Evolutionary conservation across 1,139 yeast genomes (phyloP).

Genomic region (Scheffersomyces insectosa): DNA sequence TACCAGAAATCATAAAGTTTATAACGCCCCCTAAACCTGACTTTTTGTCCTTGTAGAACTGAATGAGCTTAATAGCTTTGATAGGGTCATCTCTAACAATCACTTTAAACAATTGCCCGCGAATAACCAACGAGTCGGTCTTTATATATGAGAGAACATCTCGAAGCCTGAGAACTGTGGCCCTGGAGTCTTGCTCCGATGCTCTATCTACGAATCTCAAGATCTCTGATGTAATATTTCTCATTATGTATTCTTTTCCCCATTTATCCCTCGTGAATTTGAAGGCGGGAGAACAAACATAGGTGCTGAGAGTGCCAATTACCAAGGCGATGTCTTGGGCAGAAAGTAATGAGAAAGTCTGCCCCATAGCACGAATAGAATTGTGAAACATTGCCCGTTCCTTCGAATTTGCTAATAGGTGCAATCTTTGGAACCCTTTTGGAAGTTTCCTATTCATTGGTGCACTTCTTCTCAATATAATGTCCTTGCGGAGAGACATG

Average conservation of each 20-base stretch:
- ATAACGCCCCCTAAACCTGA: conserved; percentile 18
- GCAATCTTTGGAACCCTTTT: conserved; percentile 20
- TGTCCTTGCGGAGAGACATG: conserved; percentile 6
- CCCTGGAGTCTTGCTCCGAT: conserved; percentile 2
- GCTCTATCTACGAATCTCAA: conserved; percentile 21
- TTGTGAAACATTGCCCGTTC: conserved; percentile 27
- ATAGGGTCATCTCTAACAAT: conserved; percentile 28
- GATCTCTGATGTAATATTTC: conserved; percentile 19
- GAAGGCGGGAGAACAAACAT: conserved; percentile 15
- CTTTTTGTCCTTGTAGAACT: conserved; percentile 18
- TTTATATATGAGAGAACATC: conserved; percentile 17
- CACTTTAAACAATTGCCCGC: conserved; percentile 22
- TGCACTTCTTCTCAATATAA: conserved; percentile 5
- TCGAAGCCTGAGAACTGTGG: conserved; percentile 16
- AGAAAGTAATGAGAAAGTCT: conserved; percentile 28
- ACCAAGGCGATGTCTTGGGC: conserved; percentile 14
- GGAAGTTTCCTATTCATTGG: conserved; percentile 1
- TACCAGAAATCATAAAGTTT: conserved; percentile 24
- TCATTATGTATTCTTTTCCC: conserved; percentile 22
- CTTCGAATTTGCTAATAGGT: conserved; percentile 9
- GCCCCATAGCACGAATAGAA: conserved; percentile 29
- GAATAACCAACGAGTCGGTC: conserved; percentile 16
- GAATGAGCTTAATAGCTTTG: conserved; percentile 22
- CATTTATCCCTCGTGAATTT: conserved; percentile 13
- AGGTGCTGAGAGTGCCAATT: conserved; percentile 15